Evolutionary conservation across 1,284 basidiomycete species (phyloP).

Genomic region (Puccinia coronata): DNA sequence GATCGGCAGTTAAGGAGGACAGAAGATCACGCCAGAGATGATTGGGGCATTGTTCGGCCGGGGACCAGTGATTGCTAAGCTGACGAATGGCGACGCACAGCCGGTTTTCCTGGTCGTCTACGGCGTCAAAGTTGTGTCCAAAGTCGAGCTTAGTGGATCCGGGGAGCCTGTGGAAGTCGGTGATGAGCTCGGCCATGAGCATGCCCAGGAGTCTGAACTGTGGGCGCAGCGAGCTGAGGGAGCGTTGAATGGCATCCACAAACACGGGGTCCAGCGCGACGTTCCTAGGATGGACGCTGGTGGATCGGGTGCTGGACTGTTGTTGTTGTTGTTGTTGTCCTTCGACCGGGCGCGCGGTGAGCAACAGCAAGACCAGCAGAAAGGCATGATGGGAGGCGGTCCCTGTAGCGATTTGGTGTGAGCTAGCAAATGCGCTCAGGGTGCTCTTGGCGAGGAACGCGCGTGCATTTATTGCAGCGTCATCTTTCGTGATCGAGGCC

Average conservation of each 20-base stretch:
- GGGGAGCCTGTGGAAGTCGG: conserved; percentile 10
- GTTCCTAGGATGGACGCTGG: too few relatives aligned
- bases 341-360: conserved; percentile 22
- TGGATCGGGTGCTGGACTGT: not conserved
- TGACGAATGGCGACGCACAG: conserved; percentile 22
- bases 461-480: not conserved
- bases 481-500: not conserved
- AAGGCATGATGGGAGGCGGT: conserved; percentile 25
- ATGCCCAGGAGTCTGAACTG: conserved; percentile 43
- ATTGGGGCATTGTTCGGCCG: not conserved
- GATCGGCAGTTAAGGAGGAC: conserved; percentile 1
- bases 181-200: conserved; percentile 40
- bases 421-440: conserved; percentile 1
- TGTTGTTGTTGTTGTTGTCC: too few relatives aligned
- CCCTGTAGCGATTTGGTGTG: conserved; percentile 26
- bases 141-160: conserved; percentile 22
- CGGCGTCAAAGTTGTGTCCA: conserved; percentile 20
- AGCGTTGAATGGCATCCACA: conserved; percentile 31
- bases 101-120: not conserved
- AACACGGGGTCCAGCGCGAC: conserved; percentile 14
- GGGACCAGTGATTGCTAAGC: conserved; percentile 10
- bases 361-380: conserved; percentile 34
- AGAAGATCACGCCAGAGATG: conserved; percentile 2
- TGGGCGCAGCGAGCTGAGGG: conserved; percentile 17
- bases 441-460: not conserved